Base-by-base conservation (phyloP, 2,329 filamentous ascomycete genomes). In the Microcera coccophila region DNA sequence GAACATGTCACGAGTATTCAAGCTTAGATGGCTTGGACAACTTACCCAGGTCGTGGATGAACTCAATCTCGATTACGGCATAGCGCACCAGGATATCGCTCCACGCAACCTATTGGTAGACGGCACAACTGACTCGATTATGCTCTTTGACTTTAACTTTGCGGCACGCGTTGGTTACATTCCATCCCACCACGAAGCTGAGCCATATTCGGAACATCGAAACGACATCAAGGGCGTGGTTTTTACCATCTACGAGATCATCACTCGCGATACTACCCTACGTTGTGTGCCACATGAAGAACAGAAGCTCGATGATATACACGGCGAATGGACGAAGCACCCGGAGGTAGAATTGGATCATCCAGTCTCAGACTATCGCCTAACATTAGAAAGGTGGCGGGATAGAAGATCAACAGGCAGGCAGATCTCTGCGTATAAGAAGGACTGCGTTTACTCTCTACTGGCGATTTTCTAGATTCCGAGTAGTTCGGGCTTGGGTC, bases 1-100 rank as follows among this genome's bases (percentile, higher is more conserved):
- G 11, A 65, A 59, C 39, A 47, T 32, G 29, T 53, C 55, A 3
- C 58, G 60, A 14, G 35, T 50, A 11, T 69, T 69, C 45, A 65
- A 62, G 54, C 47, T 68, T 5, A 48, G 62, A 41, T 66, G 62
- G 59, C 51, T 67, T 10, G 42, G 58, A 18, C 66, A 70, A 42
- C 58, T 70, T 7, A 61, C 54, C 5, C 12, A 55, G 2, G 57
- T 64, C 5, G 55, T 70, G 7, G 66, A 71, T 40, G 57, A 62
- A 26, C 50, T 71, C 19, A 70, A 71, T 39, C 50, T 69, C 10
- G 41, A 57, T 26, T 48, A 62, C 26, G 65, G 67, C 20, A 60
- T 71, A 28, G 48, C 55, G 31, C 68, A 71, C 48, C 60, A 67
- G 44, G 68, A 69, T 41, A 55, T 71, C 38, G 58, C 61, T 4